These are phyloP conservation scores for Mayamaea pseudoterrestris DNA, from an alignment of 108 stramenopile genomes.

Conservation along the genomic window DNA sequence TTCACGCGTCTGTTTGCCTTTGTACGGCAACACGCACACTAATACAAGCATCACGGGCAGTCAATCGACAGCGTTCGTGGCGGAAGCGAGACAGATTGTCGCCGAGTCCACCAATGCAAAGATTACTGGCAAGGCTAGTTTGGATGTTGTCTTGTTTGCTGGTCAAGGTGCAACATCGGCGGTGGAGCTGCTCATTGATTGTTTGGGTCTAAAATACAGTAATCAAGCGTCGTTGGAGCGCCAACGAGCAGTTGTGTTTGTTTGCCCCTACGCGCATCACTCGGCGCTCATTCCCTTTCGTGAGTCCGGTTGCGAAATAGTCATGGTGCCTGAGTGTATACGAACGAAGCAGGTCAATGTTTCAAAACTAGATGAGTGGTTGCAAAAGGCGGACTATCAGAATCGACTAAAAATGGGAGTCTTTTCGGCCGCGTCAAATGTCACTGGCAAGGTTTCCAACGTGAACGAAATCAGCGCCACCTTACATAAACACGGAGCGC, in stretches of 20 bases:
- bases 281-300: slow-evolving; percentile 95
- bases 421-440: slow-evolving; percentile 89
- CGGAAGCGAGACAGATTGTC: slow-evolving; percentile 85
- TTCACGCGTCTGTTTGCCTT: slow-evolving; percentile 46
- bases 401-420: slow-evolving; percentile 64
- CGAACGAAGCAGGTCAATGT: slow-evolving; percentile 47
- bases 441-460: slow-evolving; percentile 83
- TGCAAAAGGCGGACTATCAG: slow-evolving; percentile 26
- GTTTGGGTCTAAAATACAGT: slow-evolving; percentile 27
- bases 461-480: slow-evolving; percentile 65
- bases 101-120: slow-evolving; percentile 73
- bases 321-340: slow-evolving; percentile 36
- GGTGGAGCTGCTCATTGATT: slow-evolving; percentile 65
- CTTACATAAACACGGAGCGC: slow-evolving; percentile 74
- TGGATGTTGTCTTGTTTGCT: slow-evolving; percentile 87
- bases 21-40: slow-evolving; percentile 94
- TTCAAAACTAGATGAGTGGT: slow-evolving; percentile 48
- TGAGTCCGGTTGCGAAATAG: slow-evolving; percentile 71
- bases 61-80: slow-evolving; percentile 83
- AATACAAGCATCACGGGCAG: slow-evolving; percentile 73
- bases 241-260: slow-evolving; percentile 66
- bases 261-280: slow-evolving; percentile 95
- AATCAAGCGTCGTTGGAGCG: slow-evolving; percentile 3
- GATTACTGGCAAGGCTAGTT: slow-evolving; percentile 79
- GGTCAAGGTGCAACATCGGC: slow-evolving; percentile 93